Conservation (phyloP, 164 flowering plant genomes). For the Stephania japonica region DNA sequence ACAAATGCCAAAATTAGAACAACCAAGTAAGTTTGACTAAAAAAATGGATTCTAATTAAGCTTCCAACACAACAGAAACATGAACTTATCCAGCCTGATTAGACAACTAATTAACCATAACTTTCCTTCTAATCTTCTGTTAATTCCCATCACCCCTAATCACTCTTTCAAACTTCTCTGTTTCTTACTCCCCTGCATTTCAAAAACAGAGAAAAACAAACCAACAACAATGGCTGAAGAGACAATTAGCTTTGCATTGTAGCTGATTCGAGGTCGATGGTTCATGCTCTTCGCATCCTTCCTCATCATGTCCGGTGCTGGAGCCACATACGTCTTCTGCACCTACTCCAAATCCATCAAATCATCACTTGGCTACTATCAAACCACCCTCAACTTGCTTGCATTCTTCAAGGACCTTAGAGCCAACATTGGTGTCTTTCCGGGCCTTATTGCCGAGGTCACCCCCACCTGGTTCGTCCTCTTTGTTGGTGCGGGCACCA, state of each 20-base stretch:
- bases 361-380: constrained; percentile 43
- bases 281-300: constrained; percentile 52
- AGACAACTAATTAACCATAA: too few relatives aligned
- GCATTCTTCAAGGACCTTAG: constrained; percentile 63
- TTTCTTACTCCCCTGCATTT: too few relatives aligned
- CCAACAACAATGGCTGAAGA: background rate
- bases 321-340: constrained; percentile 51
- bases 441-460: constrained; percentile 53
- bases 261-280: constrained; percentile 46
- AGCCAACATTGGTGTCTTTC: constrained; percentile 40
- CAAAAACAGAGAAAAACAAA: background rate
- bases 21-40: too few relatives aligned
- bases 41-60: too few relatives aligned
- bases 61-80: too few relatives aligned
- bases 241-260: constrained; percentile 13
- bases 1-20: too few relatives aligned
- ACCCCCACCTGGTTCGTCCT: constrained; percentile 57
- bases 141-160: too few relatives aligned
- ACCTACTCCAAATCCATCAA: constrained; percentile 49
- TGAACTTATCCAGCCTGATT: too few relatives aligned
- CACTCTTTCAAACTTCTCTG: too few relatives aligned
- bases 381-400: constrained; percentile 42
- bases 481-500: constrained; percentile 43
- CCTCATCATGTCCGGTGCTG: constrained; percentile 53
- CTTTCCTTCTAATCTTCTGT: too few relatives aligned